Evolutionary conservation across 2,329 filamentous ascomycete genomes (phyloP).

Genomic region (Calonectria pteridis): DNA sequence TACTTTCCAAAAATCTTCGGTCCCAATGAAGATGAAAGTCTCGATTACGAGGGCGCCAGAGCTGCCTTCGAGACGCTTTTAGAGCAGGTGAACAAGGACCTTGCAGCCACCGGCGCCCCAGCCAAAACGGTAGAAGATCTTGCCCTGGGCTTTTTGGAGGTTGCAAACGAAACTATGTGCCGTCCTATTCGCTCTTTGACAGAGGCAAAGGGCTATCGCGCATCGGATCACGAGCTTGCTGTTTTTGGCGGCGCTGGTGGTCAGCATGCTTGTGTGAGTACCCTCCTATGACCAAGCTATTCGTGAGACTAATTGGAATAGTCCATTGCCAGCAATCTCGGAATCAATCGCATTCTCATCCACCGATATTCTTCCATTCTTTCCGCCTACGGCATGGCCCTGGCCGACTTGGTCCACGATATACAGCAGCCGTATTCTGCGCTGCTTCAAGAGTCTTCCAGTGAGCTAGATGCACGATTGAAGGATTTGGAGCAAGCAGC

Average conservation of each 20-base stretch:
- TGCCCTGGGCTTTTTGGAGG: slow-evolving; percentile 50
- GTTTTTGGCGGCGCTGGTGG: slow-evolving; percentile 52
- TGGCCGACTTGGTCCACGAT: slow-evolving; percentile 57
- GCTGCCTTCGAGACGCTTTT: slow-evolving; percentile 57
- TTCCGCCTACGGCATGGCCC: slow-evolving; percentile 57
- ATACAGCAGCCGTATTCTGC: slow-evolving; percentile 33
- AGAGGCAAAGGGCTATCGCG: slow-evolving; percentile 51
- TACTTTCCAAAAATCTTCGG: slow-evolving; percentile 82
- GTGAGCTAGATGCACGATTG: background rate
- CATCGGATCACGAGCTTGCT: slow-evolving; percentile 50
- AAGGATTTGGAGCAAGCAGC: slow-evolving; percentile 29
- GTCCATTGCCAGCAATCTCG: slow-evolving; percentile 52
- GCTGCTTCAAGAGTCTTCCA: slow-evolving; percentile 36
- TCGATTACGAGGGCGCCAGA: slow-evolving; percentile 56
- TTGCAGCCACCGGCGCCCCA: slow-evolving; percentile 41
- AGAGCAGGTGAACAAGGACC: slow-evolving; percentile 54
- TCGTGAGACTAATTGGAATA: background rate
- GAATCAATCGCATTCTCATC: slow-evolving; percentile 55
- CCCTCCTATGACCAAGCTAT: background rate
- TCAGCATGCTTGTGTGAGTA: slow-evolving; percentile 53
- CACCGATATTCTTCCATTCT: slow-evolving; percentile 58
- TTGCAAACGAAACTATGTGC: slow-evolving; percentile 52
- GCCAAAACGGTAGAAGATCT: slow-evolving; percentile 51
- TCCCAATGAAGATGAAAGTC: slow-evolving; percentile 70
- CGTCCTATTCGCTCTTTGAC: slow-evolving; percentile 51